Conservation (phyloP, 2,329 filamentous ascomycete species). For the Sclerotinia minor region DNA sequence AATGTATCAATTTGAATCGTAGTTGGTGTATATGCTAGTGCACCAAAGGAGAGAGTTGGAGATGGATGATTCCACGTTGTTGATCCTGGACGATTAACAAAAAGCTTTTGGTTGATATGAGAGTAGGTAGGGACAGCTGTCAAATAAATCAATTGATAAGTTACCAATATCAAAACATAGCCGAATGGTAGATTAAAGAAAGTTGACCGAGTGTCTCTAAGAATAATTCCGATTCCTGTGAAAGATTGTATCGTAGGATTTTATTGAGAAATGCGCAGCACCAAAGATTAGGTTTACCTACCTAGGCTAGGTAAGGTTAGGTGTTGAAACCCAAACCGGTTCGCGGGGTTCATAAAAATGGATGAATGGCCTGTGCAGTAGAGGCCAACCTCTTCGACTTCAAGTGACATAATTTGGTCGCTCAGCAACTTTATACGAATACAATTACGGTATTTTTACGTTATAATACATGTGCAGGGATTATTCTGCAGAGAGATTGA, state of each 20-base stretch:
- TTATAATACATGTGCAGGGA: neutral
- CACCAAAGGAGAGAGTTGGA: slow-evolving; percentile 8
- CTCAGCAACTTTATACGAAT: neutral
- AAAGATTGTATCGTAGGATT: slow-evolving; percentile 2
- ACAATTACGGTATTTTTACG: neutral
- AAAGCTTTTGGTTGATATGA: neutral
- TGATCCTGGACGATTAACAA: neutral
- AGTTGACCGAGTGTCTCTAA: neutral
- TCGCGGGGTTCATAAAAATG: slow-evolving; percentile 7
- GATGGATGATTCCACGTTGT: slow-evolving; percentile 19
- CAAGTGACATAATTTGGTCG: neutral
- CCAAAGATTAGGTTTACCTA: neutral
- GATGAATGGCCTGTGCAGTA: slow-evolving; percentile 11
- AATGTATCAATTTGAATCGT: slow-evolving; percentile 18
- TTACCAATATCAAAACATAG: neutral
- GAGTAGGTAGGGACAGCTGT: slow-evolving; percentile 12
- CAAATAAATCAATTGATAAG: slow-evolving; percentile 12
- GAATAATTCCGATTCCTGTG: neutral
- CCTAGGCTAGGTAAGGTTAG: no score
- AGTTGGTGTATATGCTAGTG: slow-evolving; percentile 14
- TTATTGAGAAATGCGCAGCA: neutral
- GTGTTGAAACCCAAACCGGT: slow-evolving; percentile 6
- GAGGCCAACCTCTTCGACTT: neutral
- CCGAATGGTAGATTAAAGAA: slow-evolving; percentile 19
- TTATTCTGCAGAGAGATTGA: neutral